phyloP scores from a whole-genome alignment of 371 early-diverging fungal genomes.

The Mucor ambiguus region DNA sequence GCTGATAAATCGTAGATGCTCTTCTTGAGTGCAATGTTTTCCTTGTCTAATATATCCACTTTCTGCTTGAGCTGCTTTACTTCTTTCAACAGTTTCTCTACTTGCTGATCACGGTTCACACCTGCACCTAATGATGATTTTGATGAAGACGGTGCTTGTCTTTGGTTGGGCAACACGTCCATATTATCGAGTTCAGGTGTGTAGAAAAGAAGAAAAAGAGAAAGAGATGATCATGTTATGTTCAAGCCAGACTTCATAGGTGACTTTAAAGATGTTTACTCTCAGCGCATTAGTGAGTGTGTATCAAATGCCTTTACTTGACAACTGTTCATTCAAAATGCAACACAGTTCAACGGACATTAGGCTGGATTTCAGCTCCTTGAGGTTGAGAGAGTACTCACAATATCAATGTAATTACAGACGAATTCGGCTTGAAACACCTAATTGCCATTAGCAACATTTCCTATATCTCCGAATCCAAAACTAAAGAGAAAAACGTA shows the following conservation, averaged over 20 bases:
- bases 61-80: slow-evolving; percentile 76
- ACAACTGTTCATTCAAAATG: background rate
- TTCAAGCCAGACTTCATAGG: background rate
- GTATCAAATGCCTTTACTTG: background rate
- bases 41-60: slow-evolving; percentile 80
- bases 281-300: background rate
- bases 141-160: slow-evolving; percentile 28
- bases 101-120: slow-evolving; percentile 52
- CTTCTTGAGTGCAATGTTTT: slow-evolving; percentile 83
- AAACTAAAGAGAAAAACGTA: too few species aligned
- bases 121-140: slow-evolving; percentile 26
- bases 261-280: background rate
- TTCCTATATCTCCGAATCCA: background rate
- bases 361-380: too few species aligned
- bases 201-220: background rate
- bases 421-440: background rate
- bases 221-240: background rate
- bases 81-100: slow-evolving; percentile 72
- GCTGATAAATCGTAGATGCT: slow-evolving; percentile 83
- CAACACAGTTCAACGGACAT: background rate
- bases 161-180: slow-evolving; percentile 39
- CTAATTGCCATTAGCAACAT: background rate
- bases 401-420: background rate
- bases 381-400: too few species aligned
- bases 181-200: slow-evolving; percentile 4